Evolutionary conservation across 371 early-diverging fungal species (phyloP), one percentile per base, ranked within the genome.

Genomic region (Syncephalis plumigaleata): DNA sequence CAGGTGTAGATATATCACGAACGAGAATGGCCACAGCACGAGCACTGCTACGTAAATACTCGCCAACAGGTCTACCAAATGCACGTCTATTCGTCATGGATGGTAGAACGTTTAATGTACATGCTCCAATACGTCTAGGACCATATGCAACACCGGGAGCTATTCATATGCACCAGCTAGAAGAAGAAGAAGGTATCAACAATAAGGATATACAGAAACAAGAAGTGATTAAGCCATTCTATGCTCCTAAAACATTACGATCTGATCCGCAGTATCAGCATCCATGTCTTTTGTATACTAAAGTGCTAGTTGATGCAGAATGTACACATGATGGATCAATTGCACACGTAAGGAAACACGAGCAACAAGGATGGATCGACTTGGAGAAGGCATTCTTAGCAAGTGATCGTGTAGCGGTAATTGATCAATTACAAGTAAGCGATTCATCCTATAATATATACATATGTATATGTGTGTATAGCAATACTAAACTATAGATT

Each of bases 261-360:
- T 65, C 54, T 27, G 76, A 81, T 46, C 68, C 68, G 36, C 79
- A 78, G 48, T 27, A 63, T 1, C 45, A 51, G 23, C 46, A 52
- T 2, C 44, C 51, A 1, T 45, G 42, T 1, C 58, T 62, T 50
- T 58, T 79, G 13, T 94, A 94, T 55, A 90, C 91, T 59, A 84
- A 84, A 53, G 88, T 48, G 3, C 5, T 11, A 16, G 46, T 17
- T 13, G 36, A 37, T 31, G 46, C 36, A 5, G 17, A 11, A 31
- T 37, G 46, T 65, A 91, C 94, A 2, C 96, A 95, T 58, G 96
- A 95, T 59, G 96, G 92, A 15, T 91, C 91, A 0, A 75, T 95
- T 31, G 68, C 68, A 0, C 94, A 93, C 66, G 67, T 95, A 20
- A 55, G 73, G 16, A 87, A 87, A 61, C 74, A 75, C 48, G 73